Conservation (phyloP, 345 rosid species). For the Brassica incana region DNA sequence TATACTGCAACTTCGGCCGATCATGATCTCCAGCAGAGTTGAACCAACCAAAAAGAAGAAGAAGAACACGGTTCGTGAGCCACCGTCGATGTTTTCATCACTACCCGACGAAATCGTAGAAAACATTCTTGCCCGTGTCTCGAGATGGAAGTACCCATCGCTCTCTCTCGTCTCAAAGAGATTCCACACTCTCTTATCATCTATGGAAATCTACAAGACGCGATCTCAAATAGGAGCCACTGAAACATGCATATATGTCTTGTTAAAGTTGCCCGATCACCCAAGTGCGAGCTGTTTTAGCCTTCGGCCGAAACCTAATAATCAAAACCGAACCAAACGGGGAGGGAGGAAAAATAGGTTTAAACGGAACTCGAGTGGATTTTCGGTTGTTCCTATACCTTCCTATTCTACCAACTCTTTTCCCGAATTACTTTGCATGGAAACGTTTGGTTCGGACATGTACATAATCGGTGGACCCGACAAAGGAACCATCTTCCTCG, state of each 20-base stretch:
- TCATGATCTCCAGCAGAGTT: neutral
- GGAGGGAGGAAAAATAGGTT: neutral
- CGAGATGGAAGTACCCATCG: slow-evolving; percentile 50
- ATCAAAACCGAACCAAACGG: neutral
- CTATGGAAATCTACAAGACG: neutral
- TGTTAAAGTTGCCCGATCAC: neutral
- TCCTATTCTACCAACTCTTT: neutral
- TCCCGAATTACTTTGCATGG: slow-evolving; percentile 26
- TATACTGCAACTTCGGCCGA: neutral
- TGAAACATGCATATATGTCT: neutral
- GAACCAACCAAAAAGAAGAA: neutral
- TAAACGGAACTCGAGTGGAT: neutral
- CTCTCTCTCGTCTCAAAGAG: slow-evolving; percentile 64
- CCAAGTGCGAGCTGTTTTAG: neutral
- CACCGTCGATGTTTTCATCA: neutral
- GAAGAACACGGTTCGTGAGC: neutral
- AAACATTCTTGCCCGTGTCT: slow-evolving; percentile 56
- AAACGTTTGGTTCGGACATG: slow-evolving; percentile 42
- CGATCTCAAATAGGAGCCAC: neutral
- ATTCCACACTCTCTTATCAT: slow-evolving; percentile 47
- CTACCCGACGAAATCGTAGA: neutral
- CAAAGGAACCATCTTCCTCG: slow-evolving; percentile 30
- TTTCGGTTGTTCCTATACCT: neutral
- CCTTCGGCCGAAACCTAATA: neutral
- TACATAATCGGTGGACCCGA: slow-evolving; percentile 59